Percentiles rank a stretch among this genome's conserved stretches.
phyloP scores from a whole-genome alignment of 257 asterid genomes.

The Nyctanthes arbortristis region DNA sequence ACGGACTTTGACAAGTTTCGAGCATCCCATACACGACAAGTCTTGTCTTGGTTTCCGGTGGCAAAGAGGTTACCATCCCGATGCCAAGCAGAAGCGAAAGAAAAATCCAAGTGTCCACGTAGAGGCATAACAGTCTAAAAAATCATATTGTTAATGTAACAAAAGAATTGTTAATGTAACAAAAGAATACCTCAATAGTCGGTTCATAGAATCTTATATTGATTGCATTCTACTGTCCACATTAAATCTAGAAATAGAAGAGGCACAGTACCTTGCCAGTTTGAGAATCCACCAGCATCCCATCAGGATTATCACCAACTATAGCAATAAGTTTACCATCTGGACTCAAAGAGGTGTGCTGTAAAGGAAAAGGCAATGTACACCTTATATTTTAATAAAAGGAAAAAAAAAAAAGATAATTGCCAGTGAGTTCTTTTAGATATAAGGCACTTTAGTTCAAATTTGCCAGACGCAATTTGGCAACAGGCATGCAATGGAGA shows the following conservation, averaged over 20 bases:
- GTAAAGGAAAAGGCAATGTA: conserved; percentile 14
- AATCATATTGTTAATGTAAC: not conserved
- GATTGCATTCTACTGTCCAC: not conserved
- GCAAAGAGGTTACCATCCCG: conserved; percentile 59
- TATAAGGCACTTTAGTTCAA: not conserved
- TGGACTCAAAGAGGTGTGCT: conserved; percentile 71
- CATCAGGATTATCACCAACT: conserved; percentile 71
- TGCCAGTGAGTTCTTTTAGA: not conserved
- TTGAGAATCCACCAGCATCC: conserved; percentile 63
- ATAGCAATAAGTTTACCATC: conserved; percentile 58
- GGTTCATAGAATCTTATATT: not conserved
- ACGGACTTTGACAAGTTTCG: conserved; percentile 58
- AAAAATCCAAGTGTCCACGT: conserved; percentile 62
- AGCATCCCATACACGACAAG: conserved; percentile 70
- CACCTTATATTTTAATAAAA: not conserved
- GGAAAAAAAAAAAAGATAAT: not conserved
- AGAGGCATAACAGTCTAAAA: conserved; percentile 47
- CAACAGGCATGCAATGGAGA: not conserved
- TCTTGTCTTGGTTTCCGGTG: conserved; percentile 76
- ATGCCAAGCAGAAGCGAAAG: conserved; percentile 79
- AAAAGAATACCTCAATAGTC: not conserved
- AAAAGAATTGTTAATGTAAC: not conserved
- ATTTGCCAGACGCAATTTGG: not conserved
- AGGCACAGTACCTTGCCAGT: conserved; percentile 54
- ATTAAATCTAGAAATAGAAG: conserved; percentile 10